Base-by-base conservation (phyloP, 345 rosid species). In the Moricandia moricandioides region DNA sequence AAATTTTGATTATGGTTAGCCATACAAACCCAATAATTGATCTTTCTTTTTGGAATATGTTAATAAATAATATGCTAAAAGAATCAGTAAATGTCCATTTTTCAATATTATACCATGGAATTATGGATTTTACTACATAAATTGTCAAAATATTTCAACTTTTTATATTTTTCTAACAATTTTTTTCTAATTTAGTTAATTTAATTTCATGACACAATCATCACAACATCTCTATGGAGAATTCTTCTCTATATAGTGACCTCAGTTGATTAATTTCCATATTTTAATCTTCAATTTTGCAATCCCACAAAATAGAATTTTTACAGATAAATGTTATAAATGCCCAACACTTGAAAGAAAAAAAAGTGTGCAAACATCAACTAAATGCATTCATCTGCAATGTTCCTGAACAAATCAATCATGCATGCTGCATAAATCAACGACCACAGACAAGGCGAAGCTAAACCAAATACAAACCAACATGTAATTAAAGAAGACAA, bases 261-360 rank as follows among this genome's bases (percentile, higher is more conserved):
- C 62, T 67, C 33, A 49, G 26, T 5, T 67, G 16, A 17, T 34
- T 58, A 68, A 59, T 67, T 65, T 40, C 35, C 56, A 68, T 69
- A 37, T 68, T 69, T 69, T 40, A 69, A 61, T 69, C 49, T 52
- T 9, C 61, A 45, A 61, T 61, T 59, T 59, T 61, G 34, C 69
- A 52, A 69, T 55, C 74, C 74, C 49, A 39, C 65, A 55, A 70
- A 54, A 70, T 62, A 55, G 34, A 70, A 76, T 70, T 37, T 27
- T 24, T 18, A 14, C 29, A 51, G 51, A 69, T 61, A 37, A 62
- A 26, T 24, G 33, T 43, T 3, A 60, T 68, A 68, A 60, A 75
- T 14, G 69, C 68, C 21, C 8, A 31, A 8, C 62, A 21, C 55
- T 37, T 9, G 31, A 75, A 75, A 61, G 17, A 51, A 5, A 21